These are phyloP conservation scores for Pythium myriotylum DNA, from an alignment of 352 stramenopile species.

Conservation along the genomic window DNA sequence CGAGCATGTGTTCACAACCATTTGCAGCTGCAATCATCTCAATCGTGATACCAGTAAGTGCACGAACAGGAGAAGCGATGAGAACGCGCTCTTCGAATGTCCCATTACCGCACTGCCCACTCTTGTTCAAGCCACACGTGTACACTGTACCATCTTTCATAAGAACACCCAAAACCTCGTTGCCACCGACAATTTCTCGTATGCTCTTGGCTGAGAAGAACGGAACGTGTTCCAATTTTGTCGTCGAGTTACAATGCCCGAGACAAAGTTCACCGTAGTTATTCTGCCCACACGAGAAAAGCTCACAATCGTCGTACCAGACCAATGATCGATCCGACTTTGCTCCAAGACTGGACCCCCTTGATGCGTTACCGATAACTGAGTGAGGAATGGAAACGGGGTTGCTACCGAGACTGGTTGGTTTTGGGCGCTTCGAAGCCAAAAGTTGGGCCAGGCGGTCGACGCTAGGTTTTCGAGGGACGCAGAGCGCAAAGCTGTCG, in stretches of 20 bases:
- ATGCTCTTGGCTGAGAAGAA: conserved; percentile 83
- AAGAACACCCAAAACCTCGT: conserved; percentile 84
- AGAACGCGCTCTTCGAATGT: conserved; percentile 88
- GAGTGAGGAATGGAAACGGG: conserved; percentile 4
- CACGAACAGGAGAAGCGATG: conserved; percentile 70
- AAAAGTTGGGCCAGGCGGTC: conserved; percentile 50
- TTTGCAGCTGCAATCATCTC: conserved; percentile 80
- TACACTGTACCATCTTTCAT: conserved; percentile 83
- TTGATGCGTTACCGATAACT: neutral
- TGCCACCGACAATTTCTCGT: conserved; percentile 73
- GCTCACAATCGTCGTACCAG: conserved; percentile 81
- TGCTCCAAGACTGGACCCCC: neutral
- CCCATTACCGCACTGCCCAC: conserved; percentile 84
- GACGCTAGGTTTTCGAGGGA: conserved; percentile 48
- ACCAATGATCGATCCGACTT: conserved; percentile 22
- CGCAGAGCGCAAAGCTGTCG: conserved; percentile 45
- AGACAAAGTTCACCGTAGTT: conserved; percentile 89
- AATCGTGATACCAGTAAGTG: conserved; percentile 62
- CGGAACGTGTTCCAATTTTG: conserved; percentile 82
- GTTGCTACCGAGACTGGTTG: neutral
- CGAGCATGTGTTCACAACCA: conserved; percentile 88
- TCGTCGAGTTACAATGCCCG: conserved; percentile 86
- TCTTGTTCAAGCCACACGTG: conserved; percentile 89
- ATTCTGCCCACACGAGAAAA: conserved; percentile 90
- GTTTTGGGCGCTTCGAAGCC: conserved; percentile 42